A percentile compares a stretch with the other conserved stretches of the same genome.
These are phyloP conservation scores for Apium graveolens DNA, from an alignment of 129 eudicot genomes.

Conservation along the genomic window DNA sequence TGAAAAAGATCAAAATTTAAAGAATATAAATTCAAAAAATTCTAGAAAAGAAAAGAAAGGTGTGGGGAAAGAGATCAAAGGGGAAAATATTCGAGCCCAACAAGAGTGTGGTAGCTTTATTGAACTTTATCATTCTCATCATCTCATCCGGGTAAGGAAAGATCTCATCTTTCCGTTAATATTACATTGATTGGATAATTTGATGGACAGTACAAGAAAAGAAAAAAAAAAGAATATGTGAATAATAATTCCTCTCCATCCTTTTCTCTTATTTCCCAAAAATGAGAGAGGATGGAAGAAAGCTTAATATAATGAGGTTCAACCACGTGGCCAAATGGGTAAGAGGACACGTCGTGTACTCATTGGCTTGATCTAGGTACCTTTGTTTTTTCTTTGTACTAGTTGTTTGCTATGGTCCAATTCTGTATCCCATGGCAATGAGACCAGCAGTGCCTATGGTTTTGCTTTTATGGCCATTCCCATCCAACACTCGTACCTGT, in stretches of 20 bases:
- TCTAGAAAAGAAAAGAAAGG: not conserved
- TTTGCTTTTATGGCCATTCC: slow-evolving; percentile 5
- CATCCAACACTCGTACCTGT: not conserved
- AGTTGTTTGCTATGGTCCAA: not conserved
- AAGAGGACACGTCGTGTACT: not conserved
- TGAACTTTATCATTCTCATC: not conserved
- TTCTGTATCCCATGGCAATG: not conserved
- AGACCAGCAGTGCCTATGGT: slow-evolving; percentile 8
- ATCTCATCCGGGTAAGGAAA: not conserved
- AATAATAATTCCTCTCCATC: slow-evolving; percentile 5
- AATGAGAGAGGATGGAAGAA: not conserved
- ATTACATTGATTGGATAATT: slow-evolving; percentile 1
- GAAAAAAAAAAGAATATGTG: slow-evolving; percentile 4
- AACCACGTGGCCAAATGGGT: slow-evolving; percentile 11
- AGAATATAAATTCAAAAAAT: not conserved
- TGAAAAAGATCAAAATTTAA: not conserved
- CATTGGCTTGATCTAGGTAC: not conserved
- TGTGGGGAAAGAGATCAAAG: not conserved
- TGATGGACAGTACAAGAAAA: slow-evolving; percentile 4
- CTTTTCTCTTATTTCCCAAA: not conserved
- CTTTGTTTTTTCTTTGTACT: not conserved
- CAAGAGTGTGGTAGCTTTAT: slow-evolving; percentile 3
- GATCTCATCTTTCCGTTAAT: not conserved
- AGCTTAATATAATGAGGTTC: slow-evolving; percentile 9
- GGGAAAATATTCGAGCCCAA: slow-evolving; percentile 6